These are phyloP conservation scores for Fraxinus floribunda DNA, from an alignment of 305 asterid genomes.

Conservation along the genomic window DNA sequence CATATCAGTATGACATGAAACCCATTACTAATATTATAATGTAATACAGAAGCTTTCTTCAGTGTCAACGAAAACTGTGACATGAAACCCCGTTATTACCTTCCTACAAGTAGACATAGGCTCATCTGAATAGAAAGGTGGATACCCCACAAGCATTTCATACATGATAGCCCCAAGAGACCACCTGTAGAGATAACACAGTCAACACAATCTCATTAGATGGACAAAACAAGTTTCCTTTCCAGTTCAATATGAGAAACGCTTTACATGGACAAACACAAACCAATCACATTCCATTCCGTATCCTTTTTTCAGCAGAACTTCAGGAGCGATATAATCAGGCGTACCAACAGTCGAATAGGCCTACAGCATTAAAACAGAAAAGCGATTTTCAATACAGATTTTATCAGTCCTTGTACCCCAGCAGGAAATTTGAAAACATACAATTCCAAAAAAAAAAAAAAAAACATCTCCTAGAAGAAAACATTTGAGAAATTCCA, in stretches of 20 bases:
- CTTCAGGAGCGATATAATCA: conserved; percentile 95
- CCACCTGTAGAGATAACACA: conserved; percentile 34
- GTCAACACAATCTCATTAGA: conserved; percentile 23
- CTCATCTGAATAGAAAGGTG: conserved; percentile 47
- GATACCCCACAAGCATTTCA: conserved; percentile 52
- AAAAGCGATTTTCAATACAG: conserved; percentile 17
- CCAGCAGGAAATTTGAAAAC: not conserved
- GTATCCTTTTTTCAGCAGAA: conserved; percentile 82
- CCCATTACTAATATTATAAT: not conserved
- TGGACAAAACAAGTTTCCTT: not conserved
- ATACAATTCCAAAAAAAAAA: not conserved
- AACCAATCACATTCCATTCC: conserved; percentile 98
- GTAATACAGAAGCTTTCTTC: not conserved
- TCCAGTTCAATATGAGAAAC: conserved; percentile 11
- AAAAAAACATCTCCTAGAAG: not conserved
- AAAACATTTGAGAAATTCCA: not conserved
- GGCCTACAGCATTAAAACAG: conserved; percentile 49
- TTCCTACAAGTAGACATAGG: conserved; percentile 45
- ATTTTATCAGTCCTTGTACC: not conserved
- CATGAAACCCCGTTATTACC: conserved; percentile 28
- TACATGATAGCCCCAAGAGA: conserved; percentile 50
- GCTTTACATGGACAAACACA: conserved; percentile 22
- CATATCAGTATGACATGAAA: not conserved
- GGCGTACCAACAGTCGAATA: conserved; percentile 96
- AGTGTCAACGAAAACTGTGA: not conserved